Base-by-base conservation (phyloP, 1,139 yeast species). In the Pichia sp. region DNA sequence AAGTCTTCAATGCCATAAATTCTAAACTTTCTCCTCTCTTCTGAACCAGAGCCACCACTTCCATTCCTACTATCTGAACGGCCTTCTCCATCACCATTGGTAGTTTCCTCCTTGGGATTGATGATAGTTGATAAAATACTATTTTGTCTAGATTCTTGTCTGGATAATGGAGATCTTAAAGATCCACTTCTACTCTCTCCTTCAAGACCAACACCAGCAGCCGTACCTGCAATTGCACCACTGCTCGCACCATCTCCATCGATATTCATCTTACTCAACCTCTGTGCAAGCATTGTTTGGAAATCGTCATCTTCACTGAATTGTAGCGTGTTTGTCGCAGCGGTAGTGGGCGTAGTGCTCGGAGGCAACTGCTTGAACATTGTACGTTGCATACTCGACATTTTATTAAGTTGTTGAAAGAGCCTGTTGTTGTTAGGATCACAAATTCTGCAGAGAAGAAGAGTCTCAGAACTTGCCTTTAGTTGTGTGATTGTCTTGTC, bases 121-220 rank as follows among this genome's bases (percentile, higher is more conserved):
- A 53, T 39, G 4, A 53, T 37, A 2, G 51, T 41, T 2, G 52
- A 50, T 21, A 53, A 43, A 19, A 50, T 10, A 2, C 56, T 51
- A 29, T 52, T 53, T 6, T 53, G 49, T 6, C 56, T 34, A 21
- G 53, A 49, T 30, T 52, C 56, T 33, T 48, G 52, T 22, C 50
- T 42, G 11, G 47, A 43, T 15, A 43, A 24, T n/a, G 42, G 37
- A 3, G 43, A 33, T 22, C 27, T 24, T 3, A 29, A 10, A 12
- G 36, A 33, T 12, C 30, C 27, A 1, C 29, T 27, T 13, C 38
- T 23, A 14, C 15, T 15, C 15, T 24, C 33, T n/a, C n/a, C n/a
- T n/a, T n/a, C n/a, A n/a, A n/a, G n/a, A n/a, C n/a, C n/a, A n/a
- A n/a, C n/a, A n/a, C n/a, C n/a, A n/a, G n/a, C n/a, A n/a, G n/a